Evolutionary conservation across 495 filamentous ascomycete species (phyloP).

Genomic region (Aspergillus diversus): DNA sequence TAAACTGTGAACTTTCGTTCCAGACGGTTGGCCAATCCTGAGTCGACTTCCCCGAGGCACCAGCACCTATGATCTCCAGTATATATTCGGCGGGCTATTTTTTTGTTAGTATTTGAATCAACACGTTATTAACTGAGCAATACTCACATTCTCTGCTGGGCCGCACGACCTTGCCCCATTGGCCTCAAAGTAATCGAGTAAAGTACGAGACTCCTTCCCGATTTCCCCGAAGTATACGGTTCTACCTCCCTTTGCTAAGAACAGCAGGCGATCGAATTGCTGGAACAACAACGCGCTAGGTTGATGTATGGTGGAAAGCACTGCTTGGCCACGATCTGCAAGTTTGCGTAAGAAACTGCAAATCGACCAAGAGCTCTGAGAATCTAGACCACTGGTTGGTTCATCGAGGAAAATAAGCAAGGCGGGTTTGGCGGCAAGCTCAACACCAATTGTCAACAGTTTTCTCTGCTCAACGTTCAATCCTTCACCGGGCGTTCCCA

Average conservation of each 20-base stretch:
- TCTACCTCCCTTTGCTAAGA: constrained; percentile 77
- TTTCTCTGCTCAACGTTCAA: constrained; percentile 94
- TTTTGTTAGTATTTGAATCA: constrained; percentile 18
- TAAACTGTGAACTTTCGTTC: constrained; percentile 71
- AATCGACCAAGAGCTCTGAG: constrained; percentile 86
- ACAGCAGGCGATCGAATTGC: constrained; percentile 86
- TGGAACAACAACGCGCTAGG: constrained; percentile 90
- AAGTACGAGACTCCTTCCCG: constrained; percentile 69
- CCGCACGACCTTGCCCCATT: constrained; percentile 74
- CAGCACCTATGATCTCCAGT: constrained; percentile 74
- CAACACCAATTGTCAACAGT: constrained; percentile 86
- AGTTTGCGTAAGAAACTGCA: constrained; percentile 81
- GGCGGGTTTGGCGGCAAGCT: constrained; percentile 86
- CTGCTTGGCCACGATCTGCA: constrained; percentile 83
- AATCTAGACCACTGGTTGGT: constrained; percentile 84
- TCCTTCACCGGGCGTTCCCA: constrained; percentile 55
- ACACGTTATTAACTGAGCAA: too few relatives aligned
- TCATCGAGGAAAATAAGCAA: constrained; percentile 96
- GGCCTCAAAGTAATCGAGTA: constrained; percentile 77
- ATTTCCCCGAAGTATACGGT: constrained; percentile 94
- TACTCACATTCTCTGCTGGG: constrained; percentile 73
- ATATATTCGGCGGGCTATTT: constrained; percentile 83
- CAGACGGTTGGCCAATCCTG: constrained; percentile 80
- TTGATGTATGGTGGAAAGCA: constrained; percentile 94
- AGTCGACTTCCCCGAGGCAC: constrained; percentile 66